Evolutionary conservation across 2,329 filamentous ascomycete genomes (phyloP).

Genomic region (Colletotrichum spaethianum): DNA sequence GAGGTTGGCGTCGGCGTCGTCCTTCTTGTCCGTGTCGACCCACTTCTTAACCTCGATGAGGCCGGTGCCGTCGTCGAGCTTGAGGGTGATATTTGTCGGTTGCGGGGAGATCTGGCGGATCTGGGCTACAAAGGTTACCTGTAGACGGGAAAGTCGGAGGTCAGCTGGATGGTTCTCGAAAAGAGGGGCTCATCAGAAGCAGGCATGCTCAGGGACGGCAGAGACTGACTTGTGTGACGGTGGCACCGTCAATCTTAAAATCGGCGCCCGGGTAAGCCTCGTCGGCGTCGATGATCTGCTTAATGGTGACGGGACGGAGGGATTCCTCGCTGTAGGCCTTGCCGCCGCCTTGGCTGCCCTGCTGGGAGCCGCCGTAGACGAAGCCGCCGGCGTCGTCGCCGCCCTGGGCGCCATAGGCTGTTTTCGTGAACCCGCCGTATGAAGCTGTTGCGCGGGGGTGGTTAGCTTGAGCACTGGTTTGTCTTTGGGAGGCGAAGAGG

Average conservation of each 20-base stretch:
- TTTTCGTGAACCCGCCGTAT: conserved; percentile 58
- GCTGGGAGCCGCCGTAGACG: conserved; percentile 71
- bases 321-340: conserved; percentile 83
- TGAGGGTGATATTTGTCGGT: conserved; percentile 92
- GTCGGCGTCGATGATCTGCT: conserved; percentile 89
- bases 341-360: conserved; percentile 67
- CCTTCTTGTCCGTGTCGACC: conserved; percentile 76
- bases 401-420: conserved; percentile 68
- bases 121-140: conserved; percentile 85
- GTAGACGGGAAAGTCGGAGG: too few species aligned
- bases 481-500: too few species aligned
- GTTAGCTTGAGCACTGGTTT: not conserved
- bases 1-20: conserved; percentile 66
- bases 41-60: conserved; percentile 92
- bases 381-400: conserved; percentile 75
- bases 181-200: not conserved
- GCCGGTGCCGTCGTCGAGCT: conserved; percentile 94
- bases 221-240: conserved; percentile 75
- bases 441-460: conserved; percentile 54
- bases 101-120: conserved; percentile 89
- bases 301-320: conserved; percentile 93
- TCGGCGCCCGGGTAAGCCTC: conserved; percentile 80
- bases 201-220: not conserved
- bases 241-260: conserved; percentile 85
- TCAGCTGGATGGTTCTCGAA: not conserved